Conservation (phyloP, 176 grass and related monocot genomes). For the Paspalum vaginatum region DNA sequence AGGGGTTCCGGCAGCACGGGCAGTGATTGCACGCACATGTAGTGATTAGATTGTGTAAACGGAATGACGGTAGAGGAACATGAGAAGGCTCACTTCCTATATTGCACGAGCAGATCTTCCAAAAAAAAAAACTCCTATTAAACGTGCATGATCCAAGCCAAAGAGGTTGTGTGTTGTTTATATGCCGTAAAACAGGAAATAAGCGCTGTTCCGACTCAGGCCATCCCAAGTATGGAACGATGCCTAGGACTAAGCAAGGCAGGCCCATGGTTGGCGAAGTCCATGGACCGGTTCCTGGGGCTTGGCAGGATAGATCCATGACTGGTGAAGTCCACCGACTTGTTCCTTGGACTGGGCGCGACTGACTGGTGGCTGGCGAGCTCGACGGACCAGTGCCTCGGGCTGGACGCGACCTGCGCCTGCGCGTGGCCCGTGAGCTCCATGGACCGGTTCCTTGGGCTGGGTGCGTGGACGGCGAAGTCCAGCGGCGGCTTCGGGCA, state of each 20-base stretch:
- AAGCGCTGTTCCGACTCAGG: constrained; percentile 20
- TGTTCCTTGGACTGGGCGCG: constrained; percentile 31
- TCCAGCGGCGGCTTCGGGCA: constrained; percentile 29
- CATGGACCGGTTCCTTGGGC: constrained; percentile 37
- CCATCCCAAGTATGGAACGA: constrained; percentile 38
- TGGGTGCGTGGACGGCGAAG: constrained; percentile 9
- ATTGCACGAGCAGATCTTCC: too few species aligned
- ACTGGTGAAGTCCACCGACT: background rate
- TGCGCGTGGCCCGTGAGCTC: constrained; percentile 22
- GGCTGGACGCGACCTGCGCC: constrained; percentile 14
- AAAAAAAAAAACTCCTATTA: too few species aligned
- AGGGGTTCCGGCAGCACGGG: too few species aligned
- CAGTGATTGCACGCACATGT: too few species aligned
- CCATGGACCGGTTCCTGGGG: constrained; percentile 26
- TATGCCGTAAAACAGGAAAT: too few species aligned
- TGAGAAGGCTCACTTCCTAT: too few species aligned
- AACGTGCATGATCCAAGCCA: too few species aligned
- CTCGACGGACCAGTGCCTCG: constrained; percentile 17
- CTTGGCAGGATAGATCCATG: background rate
- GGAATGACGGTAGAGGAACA: too few species aligned
- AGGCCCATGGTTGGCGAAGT: constrained; percentile 6
- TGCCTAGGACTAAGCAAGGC: constrained; percentile 35
- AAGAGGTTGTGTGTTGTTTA: background rate
- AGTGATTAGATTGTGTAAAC: too few species aligned
- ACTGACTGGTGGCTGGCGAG: constrained; percentile 2